These are phyloP conservation scores for Neopestalotiopsis sp. DNA, from an alignment of 2,329 filamentous ascomycete genomes.

Conservation along the genomic window DNA sequence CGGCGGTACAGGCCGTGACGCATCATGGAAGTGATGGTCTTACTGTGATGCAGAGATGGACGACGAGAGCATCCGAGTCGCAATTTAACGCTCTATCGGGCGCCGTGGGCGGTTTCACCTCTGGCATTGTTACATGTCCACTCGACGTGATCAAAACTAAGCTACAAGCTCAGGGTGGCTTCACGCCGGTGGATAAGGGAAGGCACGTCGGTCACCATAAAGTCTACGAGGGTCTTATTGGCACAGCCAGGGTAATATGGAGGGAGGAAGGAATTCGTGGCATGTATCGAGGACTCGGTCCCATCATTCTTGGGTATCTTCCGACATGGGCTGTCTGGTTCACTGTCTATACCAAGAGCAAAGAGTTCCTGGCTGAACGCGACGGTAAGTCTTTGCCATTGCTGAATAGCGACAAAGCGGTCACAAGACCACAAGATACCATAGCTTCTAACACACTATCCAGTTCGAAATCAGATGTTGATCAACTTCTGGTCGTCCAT, in stretches of 20 bases:
- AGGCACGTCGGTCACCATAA: conserved; percentile 54
- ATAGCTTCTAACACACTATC: conserved; percentile 14
- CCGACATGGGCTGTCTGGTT: conserved; percentile 99
- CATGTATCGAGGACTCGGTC: conserved; percentile 90
- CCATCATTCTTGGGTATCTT: conserved; percentile 93
- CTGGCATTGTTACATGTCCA: conserved; percentile 92
- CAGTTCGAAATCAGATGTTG: conserved; percentile 70
- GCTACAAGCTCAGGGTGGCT: conserved; percentile 91
- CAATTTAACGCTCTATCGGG: conserved; percentile 86
- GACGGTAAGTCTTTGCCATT: conserved; percentile 55
- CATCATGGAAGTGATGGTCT: conserved; percentile 34
- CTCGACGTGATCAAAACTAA: conserved; percentile 99
- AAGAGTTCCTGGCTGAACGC: conserved; percentile 71
- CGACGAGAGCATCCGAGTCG: conserved; percentile 59
- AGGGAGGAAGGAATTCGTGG: conserved; percentile 85
- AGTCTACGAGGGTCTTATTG: conserved; percentile 85
- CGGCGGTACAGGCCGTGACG: conserved; percentile 34
- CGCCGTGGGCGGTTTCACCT: conserved; percentile 87
- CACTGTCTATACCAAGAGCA: conserved; percentile 91
- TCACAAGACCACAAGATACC: not conserved
- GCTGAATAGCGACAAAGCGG: not conserved
- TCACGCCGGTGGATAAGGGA: conserved; percentile 58
- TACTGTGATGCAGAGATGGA: conserved; percentile 60
- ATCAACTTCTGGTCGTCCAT: conserved; percentile 90
- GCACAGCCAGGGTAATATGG: conserved; percentile 87